These are phyloP conservation scores for Xylariaceae sp. DNA, from an alignment of 2,329 filamentous ascomycete genomes.

Conservation along the genomic window DNA sequence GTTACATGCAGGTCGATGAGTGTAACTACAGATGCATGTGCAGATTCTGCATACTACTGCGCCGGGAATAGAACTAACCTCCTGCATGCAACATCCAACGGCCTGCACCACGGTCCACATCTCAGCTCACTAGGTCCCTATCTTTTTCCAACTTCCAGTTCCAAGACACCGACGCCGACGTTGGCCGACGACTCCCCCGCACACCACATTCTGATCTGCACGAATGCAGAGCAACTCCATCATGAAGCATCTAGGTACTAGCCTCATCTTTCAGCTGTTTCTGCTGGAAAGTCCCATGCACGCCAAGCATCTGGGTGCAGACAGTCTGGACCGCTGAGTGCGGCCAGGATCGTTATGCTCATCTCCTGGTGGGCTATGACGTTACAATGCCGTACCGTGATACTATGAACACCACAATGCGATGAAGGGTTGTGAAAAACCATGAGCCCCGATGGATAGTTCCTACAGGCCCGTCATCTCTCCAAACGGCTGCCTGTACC, in stretches of 20 bases:
- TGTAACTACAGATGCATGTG: too few species aligned
- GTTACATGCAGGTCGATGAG: too few species aligned
- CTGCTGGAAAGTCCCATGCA: conserved; percentile 8
- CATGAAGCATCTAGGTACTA: not conserved
- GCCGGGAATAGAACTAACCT: not conserved
- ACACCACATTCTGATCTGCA: not conserved
- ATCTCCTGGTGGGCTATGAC: conserved; percentile 11
- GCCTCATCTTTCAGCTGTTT: conserved; percentile 12
- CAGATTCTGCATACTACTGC: too few species aligned
- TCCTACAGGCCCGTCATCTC: too few species aligned
- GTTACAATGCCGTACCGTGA: conserved; percentile 7
- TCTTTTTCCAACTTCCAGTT: too few species aligned
- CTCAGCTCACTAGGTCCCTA: too few species aligned
- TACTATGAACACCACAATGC: too few species aligned
- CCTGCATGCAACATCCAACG: conserved; percentile 9
- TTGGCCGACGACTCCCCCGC: too few species aligned
- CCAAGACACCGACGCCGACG: too few species aligned
- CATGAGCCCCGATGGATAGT: too few species aligned
- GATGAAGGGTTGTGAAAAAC: too few species aligned
- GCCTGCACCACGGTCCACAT: not conserved
- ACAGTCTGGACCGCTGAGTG: not conserved
- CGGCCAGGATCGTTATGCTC: conserved; percentile 2
- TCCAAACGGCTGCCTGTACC: too few species aligned
- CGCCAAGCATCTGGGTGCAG: conserved; percentile 10
- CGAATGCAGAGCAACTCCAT: not conserved